A percentile compares a stretch with the other conserved stretches of the same genome.
Conservation (phyloP, 2,329 filamentous ascomycete genomes). For the Decorospora gaudefroyi region DNA sequence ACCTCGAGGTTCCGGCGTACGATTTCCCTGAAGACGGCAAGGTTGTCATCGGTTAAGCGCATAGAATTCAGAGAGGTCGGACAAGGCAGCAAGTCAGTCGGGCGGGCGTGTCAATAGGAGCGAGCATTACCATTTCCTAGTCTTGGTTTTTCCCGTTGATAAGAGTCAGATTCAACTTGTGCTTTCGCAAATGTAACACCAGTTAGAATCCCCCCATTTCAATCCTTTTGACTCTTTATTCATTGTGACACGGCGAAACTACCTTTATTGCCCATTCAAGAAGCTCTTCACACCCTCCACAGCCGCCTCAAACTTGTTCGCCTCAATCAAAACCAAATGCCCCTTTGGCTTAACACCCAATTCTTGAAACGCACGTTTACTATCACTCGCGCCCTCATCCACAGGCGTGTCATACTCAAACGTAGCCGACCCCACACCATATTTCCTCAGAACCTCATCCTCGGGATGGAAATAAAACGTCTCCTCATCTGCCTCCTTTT, state of each 20-base stretch:
- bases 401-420: conserved; percentile 79
- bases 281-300: conserved; percentile 78
- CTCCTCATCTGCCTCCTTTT: conserved; percentile 51
- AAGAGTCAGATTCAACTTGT: conserved; percentile 44
- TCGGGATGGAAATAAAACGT: conserved; percentile 94
- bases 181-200: conserved; percentile 47
- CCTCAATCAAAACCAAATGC: conserved; percentile 85
- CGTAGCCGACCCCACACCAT: conserved; percentile 70
- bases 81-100: too few species aligned
- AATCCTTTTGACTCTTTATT: background rate
- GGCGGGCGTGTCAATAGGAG: conserved; percentile 47
- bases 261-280: conserved; percentile 53
- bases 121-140: conserved; percentile 42
- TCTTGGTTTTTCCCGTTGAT: conserved; percentile 34
- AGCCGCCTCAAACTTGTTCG: conserved; percentile 71
- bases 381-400: conserved; percentile 81
- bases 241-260: background rate
- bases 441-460: conserved; percentile 82
- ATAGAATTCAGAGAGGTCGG: too few species aligned
- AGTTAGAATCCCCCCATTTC: conserved; percentile 35
- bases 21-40: conserved; percentile 89
- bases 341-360: conserved; percentile 83
- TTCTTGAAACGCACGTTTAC: conserved; percentile 93
- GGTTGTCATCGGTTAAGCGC: conserved; percentile 84
- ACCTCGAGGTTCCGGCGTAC: conserved; percentile 92